These are phyloP conservation scores for Theobroma cacao DNA, from an alignment of 345 rosid genomes.

Conservation along the genomic window DNA sequence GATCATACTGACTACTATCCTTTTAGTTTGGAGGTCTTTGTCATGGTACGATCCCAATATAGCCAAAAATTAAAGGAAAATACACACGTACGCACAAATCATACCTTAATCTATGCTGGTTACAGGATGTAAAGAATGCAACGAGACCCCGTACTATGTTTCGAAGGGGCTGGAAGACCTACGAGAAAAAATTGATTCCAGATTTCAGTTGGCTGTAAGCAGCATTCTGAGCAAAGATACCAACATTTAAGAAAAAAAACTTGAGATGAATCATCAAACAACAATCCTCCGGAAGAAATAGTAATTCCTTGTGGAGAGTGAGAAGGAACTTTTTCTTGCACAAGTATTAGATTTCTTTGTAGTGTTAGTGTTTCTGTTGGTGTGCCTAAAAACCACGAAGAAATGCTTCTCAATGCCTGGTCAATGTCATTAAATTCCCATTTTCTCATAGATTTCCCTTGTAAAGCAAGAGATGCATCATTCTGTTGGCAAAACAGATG, in stretches of 20 bases:
- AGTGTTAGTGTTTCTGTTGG: conserved; percentile 10
- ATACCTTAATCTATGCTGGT: conserved; percentile 21
- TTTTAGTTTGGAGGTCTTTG: neutral
- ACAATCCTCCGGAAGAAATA: conserved; percentile 15
- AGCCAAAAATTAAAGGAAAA: neutral
- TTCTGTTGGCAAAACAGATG: conserved; percentile 13
- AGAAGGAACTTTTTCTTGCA: conserved; percentile 4
- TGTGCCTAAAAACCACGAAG: conserved; percentile 21
- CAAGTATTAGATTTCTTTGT: conserved; percentile 8
- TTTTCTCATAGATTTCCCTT: conserved; percentile 17
- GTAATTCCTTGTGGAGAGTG: conserved; percentile 4
- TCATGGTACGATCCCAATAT: neutral
- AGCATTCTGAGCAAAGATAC: neutral
- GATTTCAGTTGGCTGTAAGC: neutral
- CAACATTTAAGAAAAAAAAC: neutral
- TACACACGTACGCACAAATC: neutral
- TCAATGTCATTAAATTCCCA: conserved; percentile 20
- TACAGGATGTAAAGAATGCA: conserved; percentile 21
- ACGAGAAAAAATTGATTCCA: neutral
- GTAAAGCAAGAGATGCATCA: conserved; percentile 22
- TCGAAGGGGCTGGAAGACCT: conserved; percentile 22
- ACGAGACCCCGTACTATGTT: conserved; percentile 14
- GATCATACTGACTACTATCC: too few relatives aligned
- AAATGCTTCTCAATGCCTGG: conserved; percentile 11
- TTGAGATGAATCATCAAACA: conserved; percentile 10